Evolutionary conservation across 2,329 filamentous ascomycete genomes (phyloP).

Genomic region (Tolypocladium amazonense): DNA sequence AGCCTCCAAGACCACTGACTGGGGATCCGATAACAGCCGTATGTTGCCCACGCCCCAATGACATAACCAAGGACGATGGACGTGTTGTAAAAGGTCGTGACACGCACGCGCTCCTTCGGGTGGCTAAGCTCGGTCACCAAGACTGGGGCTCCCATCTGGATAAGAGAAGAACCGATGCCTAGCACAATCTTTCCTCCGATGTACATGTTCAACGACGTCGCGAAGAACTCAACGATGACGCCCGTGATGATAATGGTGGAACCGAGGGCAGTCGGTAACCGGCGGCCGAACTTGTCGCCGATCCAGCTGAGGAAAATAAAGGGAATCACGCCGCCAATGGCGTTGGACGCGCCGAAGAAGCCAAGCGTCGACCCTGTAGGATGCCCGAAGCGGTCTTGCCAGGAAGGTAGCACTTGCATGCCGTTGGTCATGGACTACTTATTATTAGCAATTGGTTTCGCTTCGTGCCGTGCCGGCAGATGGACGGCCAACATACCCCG

Average conservation of each 20-base stretch:
- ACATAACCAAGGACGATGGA: slow-evolving; percentile 29
- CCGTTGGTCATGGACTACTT: slow-evolving; percentile 27
- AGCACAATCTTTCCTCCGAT: slow-evolving; percentile 27
- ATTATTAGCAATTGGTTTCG: neutral
- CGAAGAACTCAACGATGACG: slow-evolving; percentile 23
- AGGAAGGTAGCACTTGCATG: slow-evolving; percentile 24
- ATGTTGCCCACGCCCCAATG: slow-evolving; percentile 26
- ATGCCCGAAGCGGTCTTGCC: slow-evolving; percentile 26
- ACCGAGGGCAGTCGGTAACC: slow-evolving; percentile 22
- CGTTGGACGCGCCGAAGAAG: slow-evolving; percentile 26
- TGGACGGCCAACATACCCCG: slow-evolving; percentile 19
- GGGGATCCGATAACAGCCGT: slow-evolving; percentile 16
- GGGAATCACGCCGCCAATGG: slow-evolving; percentile 28
- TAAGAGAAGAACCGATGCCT: slow-evolving; percentile 23
- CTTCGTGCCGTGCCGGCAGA: neutral
- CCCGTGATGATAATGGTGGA: slow-evolving; percentile 27
- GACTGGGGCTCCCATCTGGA: slow-evolving; percentile 30
- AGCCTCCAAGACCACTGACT: slow-evolving; percentile 38
- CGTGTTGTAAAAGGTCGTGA: slow-evolving; percentile 28
- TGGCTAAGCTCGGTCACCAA: slow-evolving; percentile 31
- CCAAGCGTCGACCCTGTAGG: slow-evolving; percentile 25
- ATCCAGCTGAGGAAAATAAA: slow-evolving; percentile 25
- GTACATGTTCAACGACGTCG: slow-evolving; percentile 23
- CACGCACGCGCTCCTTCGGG: slow-evolving; percentile 27
- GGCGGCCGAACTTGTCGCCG: slow-evolving; percentile 22